Percentiles rank a stretch among this genome's conserved stretches.
Evolutionary conservation across 768 basidiomycete genomes (phyloP).

Genomic region (Amylocystis lapponica): DNA sequence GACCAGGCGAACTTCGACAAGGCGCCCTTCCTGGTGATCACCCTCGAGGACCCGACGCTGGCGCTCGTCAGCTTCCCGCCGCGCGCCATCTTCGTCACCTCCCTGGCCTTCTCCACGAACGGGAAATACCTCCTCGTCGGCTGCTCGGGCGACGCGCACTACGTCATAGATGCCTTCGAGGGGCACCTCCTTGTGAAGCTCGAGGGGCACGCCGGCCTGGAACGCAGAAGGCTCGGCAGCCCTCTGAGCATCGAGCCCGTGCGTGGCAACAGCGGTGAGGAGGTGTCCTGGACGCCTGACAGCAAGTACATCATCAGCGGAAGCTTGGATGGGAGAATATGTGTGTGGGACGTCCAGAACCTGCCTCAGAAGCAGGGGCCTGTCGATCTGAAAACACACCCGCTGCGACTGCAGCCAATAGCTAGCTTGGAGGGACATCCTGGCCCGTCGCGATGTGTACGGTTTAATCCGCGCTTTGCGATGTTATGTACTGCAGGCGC

Average conservation of each 20-base stretch:
- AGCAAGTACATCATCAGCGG: slow-evolving; percentile 87
- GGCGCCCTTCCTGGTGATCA: slow-evolving; percentile 81
- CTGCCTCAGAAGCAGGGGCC: slow-evolving; percentile 47
- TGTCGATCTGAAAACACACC: slow-evolving; percentile 49
- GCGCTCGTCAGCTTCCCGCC: slow-evolving; percentile 77
- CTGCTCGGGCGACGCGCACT: slow-evolving; percentile 89
- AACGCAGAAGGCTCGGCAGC: slow-evolving; percentile 48
- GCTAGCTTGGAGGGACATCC: slow-evolving; percentile 69
- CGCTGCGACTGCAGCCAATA: slow-evolving; percentile 45
- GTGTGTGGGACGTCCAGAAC: slow-evolving; percentile 80
- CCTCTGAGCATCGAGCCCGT: slow-evolving; percentile 57
- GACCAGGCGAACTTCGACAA: slow-evolving; percentile 86
- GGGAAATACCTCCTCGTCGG: slow-evolving; percentile 89
- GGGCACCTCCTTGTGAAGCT: slow-evolving; percentile 80
- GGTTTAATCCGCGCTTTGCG: slow-evolving; percentile 82
- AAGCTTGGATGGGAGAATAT: slow-evolving; percentile 77
- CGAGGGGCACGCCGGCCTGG: slow-evolving; percentile 79
- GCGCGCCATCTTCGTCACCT: slow-evolving; percentile 86
- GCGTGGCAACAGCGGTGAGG: slow-evolving; percentile 86
- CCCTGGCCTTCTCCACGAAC: slow-evolving; percentile 83
- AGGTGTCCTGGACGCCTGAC: slow-evolving; percentile 92
- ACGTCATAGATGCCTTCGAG: slow-evolving; percentile 88
- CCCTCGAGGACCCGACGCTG: slow-evolving; percentile 77
- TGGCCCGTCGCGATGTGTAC: slow-evolving; percentile 79
- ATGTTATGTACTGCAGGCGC: slow-evolving; percentile 86